Evolutionary conservation across 2,329 filamentous ascomycete species (phyloP), one percentile per base, ranked within the genome.

Genomic region (Didymella exigua): DNA sequence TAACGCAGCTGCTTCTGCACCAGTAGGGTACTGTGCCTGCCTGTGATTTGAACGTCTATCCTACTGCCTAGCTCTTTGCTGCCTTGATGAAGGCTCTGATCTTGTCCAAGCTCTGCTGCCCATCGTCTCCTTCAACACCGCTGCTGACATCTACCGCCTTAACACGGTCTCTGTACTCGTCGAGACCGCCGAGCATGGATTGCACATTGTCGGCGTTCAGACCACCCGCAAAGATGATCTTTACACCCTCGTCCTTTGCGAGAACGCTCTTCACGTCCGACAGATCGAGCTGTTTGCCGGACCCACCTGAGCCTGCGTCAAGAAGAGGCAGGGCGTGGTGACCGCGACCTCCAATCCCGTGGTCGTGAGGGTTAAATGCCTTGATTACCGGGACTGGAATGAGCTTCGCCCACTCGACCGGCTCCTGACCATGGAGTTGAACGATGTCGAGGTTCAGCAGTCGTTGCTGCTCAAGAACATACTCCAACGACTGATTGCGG

Each of bases 381-480:
- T 87, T 88, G 60, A 99, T 87, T 5, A 99, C 93, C 0, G 95
- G 95, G 0, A 97, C 92, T 1, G 95, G 93, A 43, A 99, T 91
- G n/a, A 89, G 77, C 40, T 78, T 84, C 1, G 93, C 88, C 93
- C 93, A 99, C 73, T 99, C 95, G 4, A 97, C 69, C 2, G 95
- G 93, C 72, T 99, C 96, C 41, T 88, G 84, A 8, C 95, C 96
- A 70, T 99, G 95, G 2, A 99, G 84, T 72, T 99, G 95, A 6
- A 99, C 90, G 48, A 96, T 79, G 71, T 99, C 95, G 37, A 99
- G 84, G 40, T 83, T 81, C 61, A 96, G 86, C 11, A 86, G 80
- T 61, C 85, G 85, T 66, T 96, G 90, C 72, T 93, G 86, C 59
- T 87, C 84, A 45, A 98, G 80, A 6, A 99, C 82, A 65, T 96